Base-by-base conservation (phyloP, 805 yeast genomes). In the Cyberlindnera amylophila region DNA sequence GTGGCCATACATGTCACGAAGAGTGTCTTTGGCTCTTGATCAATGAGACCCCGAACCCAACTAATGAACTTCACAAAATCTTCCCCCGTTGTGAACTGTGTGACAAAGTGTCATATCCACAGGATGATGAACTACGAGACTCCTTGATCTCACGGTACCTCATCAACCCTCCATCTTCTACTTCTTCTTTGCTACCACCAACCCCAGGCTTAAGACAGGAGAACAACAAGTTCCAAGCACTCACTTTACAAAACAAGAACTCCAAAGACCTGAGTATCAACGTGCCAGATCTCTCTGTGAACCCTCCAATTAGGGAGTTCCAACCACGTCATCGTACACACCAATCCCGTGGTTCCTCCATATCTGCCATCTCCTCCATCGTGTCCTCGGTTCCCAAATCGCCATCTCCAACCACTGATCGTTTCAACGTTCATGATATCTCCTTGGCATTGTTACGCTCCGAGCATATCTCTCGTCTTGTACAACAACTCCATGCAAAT, bases 1-100 rank as follows among this genome's bases (percentile, higher is more conserved):
- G 79, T 55, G 75, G 74, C 7, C 73, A 72, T 45, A 57, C 61
- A 17, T 61, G 71, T 30, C 79, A 73, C 47, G 72, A 69, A 32
- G 72, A 72, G 40, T 73, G 79, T 46, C 61, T 72, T 21, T 54
- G 54, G 34, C 42, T 67, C 6, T 16, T 56, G 15, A 39, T 57
- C 1, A 38, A 42, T 24, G 44, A 44, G 7, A 27, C 46, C 2
- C 39, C 41, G 6, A 28, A 29, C 33, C 13, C 36, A 4, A 10
- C 39, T 10, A 26, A 17, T 21, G 46, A 46, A n/a, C 38, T 48
- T 1, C 46, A 47, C 35, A 42, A 41, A 8, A 41, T 57, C 11
- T 57, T 56, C 44, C 62, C 62, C 2, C 27, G 17, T 2, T 57
- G 62, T 47, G 54, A 42, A 10, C 7, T 10, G 2, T 58, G 62